Evolutionary conservation across 2,329 filamentous ascomycete genomes (phyloP), one percentile per base, ranked within the genome.

Genomic region (Magnaporthiopsis incrustans): DNA sequence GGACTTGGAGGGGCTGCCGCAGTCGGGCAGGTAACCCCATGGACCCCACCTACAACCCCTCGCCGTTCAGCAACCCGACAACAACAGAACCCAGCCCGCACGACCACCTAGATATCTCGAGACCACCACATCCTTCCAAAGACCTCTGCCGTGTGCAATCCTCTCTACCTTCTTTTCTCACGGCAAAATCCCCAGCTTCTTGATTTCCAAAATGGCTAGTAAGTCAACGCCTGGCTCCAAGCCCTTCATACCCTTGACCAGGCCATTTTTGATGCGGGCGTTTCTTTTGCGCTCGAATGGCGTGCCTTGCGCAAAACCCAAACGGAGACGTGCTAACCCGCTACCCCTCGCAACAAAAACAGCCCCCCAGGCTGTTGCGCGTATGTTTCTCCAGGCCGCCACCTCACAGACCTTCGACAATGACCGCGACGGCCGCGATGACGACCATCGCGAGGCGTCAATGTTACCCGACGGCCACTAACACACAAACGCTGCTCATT

Each of bases 401-500:
- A 15, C 57, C 25, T 8, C 27, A 18, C 60, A n/a, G 7, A 18
- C 30, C 15, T 15, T 14, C 60, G 38, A 56, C 38, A 6, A 30
- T 1, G 7, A 30, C 30, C 38, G 32, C 60, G 38, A 53, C 30
- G 26, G n/a, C 6, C 18, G 22, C 30, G 27, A 30, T 30, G 38
- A 38, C 25, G 27, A 15, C 12, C 25, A 32, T 22, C 57, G 27
- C 57, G 57, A 27, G 7, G 57, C 15, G 22, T 38, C 15, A 33
- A 27, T 30, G 25, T 35, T 53, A 44, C 27, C 60, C 53, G 44
- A 56, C 60, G 26, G 60, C 26, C 22, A 32, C 27, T 59, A 12
- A 27, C 38, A 61, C 27, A n/a, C 8, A 35, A 53, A 53, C 18
- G 38, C 50, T 61, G 60, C 26, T 61, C 60, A 61, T 56, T 74